Evolutionary conservation across 1,284 basidiomycete genomes (phyloP).

Genomic region (Tremellales sp.): DNA sequence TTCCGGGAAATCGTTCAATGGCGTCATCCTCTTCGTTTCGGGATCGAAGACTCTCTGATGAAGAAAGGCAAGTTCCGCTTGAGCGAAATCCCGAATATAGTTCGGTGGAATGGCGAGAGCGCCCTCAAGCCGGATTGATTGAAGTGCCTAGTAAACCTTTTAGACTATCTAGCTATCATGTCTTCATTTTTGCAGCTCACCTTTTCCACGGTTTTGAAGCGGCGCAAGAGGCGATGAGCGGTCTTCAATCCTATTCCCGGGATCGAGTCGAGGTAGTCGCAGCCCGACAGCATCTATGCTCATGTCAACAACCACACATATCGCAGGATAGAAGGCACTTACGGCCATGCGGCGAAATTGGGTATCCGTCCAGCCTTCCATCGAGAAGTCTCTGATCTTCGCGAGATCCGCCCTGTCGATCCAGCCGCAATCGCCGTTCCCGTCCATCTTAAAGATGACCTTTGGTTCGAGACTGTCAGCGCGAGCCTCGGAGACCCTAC

Average conservation of each 20-base stretch:
- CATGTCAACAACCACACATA: background rate
- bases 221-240: constrained; percentile 76
- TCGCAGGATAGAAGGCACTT: constrained; percentile 14
- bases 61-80: constrained; percentile 89
- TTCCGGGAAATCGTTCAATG: constrained; percentile 60
- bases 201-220: constrained; percentile 81
- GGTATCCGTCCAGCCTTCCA: constrained; percentile 80
- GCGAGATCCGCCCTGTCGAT: constrained; percentile 77
- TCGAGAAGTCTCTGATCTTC: constrained; percentile 66
- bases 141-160: constrained; percentile 52
- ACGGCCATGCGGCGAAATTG: constrained; percentile 89
- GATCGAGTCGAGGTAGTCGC: constrained; percentile 96
- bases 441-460: constrained; percentile 75
- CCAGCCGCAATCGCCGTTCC: constrained; percentile 68
- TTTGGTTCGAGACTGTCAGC: constrained; percentile 7
- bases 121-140: constrained; percentile 74
- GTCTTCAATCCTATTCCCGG: constrained; percentile 95
- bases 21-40: constrained; percentile 58
- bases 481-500: background rate
- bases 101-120: constrained; percentile 72
- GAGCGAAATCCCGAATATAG: constrained; percentile 64
- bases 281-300: constrained; percentile 78
- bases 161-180: constrained; percentile 7
- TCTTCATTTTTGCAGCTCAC: too few relatives aligned
- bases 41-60: constrained; percentile 94